phyloP scores from a whole-genome alignment of 352 stramenopile species.

The Globisporangium solare region DNA sequence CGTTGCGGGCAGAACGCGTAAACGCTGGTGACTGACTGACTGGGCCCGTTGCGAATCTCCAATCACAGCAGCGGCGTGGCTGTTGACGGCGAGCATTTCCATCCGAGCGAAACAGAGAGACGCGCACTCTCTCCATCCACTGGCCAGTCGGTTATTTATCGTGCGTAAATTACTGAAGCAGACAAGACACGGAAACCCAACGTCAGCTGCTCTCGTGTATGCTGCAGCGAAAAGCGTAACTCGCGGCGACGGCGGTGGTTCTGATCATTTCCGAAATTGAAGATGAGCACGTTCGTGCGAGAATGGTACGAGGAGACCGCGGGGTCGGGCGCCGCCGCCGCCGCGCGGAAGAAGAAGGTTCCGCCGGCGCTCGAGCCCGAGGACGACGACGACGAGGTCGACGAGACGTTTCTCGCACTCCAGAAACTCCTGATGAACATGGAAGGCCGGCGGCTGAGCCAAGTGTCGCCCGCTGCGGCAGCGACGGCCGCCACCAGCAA shows the following conservation, averaged over 20 bases:
- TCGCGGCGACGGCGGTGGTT: background rate
- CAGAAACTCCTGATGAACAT: conserved; percentile 70
- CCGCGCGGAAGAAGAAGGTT: conserved; percentile 45
- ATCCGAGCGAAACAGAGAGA: too few species aligned
- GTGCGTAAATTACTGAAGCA: background rate
- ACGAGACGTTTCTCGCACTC: conserved; percentile 77
- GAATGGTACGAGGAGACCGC: conserved; percentile 8
- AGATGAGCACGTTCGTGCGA: conserved; percentile 9
- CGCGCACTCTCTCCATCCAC: too few species aligned
- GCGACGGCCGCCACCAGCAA: conserved; percentile 6
- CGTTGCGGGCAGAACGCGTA: too few species aligned
- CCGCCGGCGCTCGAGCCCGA: conserved; percentile 26
- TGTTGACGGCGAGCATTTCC: too few species aligned
- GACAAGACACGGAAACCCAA: background rate
- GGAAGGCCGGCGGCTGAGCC: conserved; percentile 31
- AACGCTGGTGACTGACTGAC: too few species aligned
- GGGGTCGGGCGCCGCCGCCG: background rate
- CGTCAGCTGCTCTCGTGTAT: background rate
- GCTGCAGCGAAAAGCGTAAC: background rate
- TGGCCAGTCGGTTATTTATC: background rate
- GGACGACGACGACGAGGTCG: conserved; percentile 53
- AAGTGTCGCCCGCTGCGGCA: conserved; percentile 11
- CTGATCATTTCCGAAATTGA: background rate
- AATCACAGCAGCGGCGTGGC: too few species aligned
- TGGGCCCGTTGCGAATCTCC: too few species aligned